Conservation (phyloP, 1,284 basidiomycete genomes). For the Hemileia vastatrix region DNA sequence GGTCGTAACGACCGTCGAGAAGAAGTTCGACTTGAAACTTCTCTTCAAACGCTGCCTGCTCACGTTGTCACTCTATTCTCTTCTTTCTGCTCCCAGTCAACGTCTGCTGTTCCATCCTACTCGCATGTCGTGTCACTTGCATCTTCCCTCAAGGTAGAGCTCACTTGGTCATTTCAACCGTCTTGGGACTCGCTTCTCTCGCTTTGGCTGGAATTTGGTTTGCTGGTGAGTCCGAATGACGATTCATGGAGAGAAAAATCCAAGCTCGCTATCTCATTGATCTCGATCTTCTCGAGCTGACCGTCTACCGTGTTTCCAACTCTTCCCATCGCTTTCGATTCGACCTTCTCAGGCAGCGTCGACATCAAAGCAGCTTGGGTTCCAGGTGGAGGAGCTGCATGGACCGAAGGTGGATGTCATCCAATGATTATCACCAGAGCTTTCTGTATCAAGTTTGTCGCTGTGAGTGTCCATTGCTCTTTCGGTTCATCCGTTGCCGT, state of each 20-base stretch:
- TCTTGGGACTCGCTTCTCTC: constrained; percentile 24
- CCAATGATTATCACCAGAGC: constrained; percentile 8
- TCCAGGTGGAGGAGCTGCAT: constrained; percentile 23
- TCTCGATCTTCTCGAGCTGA: too few species aligned
- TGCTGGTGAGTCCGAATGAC: not conserved
- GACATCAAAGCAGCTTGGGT: constrained; percentile 27
- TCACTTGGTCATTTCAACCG: constrained; percentile 20
- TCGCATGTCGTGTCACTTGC: constrained; percentile 30
- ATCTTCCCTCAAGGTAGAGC: constrained; percentile 24
- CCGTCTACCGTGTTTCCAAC: not conserved
- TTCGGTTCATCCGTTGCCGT: constrained; percentile 26
- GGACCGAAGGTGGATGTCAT: constrained; percentile 28
- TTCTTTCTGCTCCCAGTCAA: constrained; percentile 6
- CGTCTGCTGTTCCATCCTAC: constrained; percentile 24
- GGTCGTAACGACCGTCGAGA: not conserved
- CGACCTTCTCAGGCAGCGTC: constrained; percentile 21
- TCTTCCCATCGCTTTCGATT: not conserved
- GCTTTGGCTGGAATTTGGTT: constrained; percentile 26
- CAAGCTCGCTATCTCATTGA: not conserved
- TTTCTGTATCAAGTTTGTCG: constrained; percentile 19
- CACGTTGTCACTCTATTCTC: not conserved
- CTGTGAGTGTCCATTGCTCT: constrained; percentile 17
- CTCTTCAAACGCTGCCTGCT: too few species aligned
- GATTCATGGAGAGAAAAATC: not conserved
- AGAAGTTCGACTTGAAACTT: too few species aligned